Evolutionary conservation across 2,329 filamentous ascomycete species (phyloP).

Genomic region (Didymella sp.): DNA sequence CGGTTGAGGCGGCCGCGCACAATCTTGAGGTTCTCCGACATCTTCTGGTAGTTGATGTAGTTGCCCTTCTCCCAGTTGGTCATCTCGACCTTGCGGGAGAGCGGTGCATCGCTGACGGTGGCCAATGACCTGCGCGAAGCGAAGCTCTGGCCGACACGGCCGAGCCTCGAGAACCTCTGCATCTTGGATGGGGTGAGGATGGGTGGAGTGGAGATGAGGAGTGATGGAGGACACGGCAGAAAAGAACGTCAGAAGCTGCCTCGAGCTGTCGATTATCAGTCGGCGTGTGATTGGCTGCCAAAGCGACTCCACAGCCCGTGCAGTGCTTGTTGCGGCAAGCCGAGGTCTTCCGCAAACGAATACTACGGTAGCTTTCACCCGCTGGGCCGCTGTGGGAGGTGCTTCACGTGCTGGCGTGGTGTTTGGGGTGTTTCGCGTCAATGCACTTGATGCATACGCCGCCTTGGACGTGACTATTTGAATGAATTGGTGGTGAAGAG

Average conservation of each 20-base stretch:
- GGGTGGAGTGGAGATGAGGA: constrained; percentile 50
- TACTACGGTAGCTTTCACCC: constrained; percentile 10
- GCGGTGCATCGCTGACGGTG: constrained; percentile 82
- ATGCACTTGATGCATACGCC: not conserved
- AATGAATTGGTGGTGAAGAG: not conserved
- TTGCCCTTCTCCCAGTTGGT: constrained; percentile 95
- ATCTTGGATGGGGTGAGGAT: constrained; percentile 58
- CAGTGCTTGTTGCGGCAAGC: constrained; percentile 35
- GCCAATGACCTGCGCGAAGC: constrained; percentile 73
- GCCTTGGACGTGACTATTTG: not conserved
- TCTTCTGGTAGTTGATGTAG: constrained; percentile 99
- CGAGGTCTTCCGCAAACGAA: constrained; percentile 27
- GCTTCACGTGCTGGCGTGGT: constrained; percentile 37
- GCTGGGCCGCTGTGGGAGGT: constrained; percentile 13
- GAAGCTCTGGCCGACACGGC: constrained; percentile 70
- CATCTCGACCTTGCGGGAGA: constrained; percentile 96
- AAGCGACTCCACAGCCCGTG: constrained; percentile 21
- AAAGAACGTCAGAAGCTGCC: constrained; percentile 49
- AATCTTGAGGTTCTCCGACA: constrained; percentile 94
- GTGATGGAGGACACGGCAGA: constrained; percentile 41
- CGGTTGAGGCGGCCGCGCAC: constrained; percentile 89
- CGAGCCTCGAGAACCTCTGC: constrained; percentile 74
- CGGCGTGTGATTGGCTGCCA: constrained; percentile 42
- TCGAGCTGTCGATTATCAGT: constrained; percentile 37
- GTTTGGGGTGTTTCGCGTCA: constrained; percentile 4